Evolutionary conservation across 768 basidiomycete genomes (phyloP).

Genomic region (Mycena metata): DNA sequence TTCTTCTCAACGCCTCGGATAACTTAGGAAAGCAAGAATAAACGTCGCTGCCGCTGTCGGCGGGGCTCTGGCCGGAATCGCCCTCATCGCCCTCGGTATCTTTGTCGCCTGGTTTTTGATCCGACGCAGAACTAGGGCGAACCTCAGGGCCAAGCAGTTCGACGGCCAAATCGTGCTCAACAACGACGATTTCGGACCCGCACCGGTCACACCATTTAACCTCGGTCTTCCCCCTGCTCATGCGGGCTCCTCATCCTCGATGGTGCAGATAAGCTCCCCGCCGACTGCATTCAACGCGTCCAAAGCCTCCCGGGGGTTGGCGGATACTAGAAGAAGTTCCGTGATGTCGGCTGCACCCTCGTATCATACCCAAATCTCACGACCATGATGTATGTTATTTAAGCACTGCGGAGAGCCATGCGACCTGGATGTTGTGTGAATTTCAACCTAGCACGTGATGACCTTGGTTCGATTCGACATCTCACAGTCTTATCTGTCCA

Average conservation of each 20-base stretch:
- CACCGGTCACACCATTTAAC: background rate
- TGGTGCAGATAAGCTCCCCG: background rate
- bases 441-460: too few species aligned
- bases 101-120: slow-evolving; percentile 24
- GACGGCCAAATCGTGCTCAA: slow-evolving; percentile 4
- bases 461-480: too few species aligned
- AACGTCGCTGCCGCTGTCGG: slow-evolving; percentile 24
- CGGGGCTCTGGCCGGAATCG: slow-evolving; percentile 18
- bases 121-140: slow-evolving; percentile 4
- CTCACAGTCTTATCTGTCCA: too few species aligned
- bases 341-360: slow-evolving; percentile 26
- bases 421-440: too few species aligned
- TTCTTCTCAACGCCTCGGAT: too few species aligned
- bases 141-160: background rate
- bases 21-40: background rate
- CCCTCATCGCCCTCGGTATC: slow-evolving; percentile 22
- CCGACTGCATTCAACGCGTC: background rate
- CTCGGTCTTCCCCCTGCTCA: background rate
- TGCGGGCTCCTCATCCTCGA: background rate
- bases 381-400: too few species aligned
- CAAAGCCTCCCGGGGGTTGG: background rate
- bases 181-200: slow-evolving; percentile 6
- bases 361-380: slow-evolving; percentile 27
- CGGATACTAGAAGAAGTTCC: slow-evolving; percentile 2
- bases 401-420: too few species aligned